Conservation (phyloP, 306 rosid genomes). For the Spatholobus suberectus region DNA sequence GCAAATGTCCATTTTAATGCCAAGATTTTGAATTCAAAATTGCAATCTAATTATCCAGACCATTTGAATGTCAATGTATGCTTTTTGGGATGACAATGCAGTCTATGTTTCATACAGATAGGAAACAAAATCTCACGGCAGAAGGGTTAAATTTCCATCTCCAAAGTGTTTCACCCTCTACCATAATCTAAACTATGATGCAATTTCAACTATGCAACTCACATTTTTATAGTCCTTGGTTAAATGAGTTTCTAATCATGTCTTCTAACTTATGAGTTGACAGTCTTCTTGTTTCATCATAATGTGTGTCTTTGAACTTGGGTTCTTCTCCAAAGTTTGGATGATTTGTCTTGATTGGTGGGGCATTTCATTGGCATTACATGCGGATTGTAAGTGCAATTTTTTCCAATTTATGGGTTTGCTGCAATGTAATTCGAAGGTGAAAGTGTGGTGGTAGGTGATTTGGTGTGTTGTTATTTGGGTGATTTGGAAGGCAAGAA, state of each 20-base stretch:
- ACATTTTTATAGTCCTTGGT: background rate
- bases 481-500: no score
- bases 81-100: conserved; percentile 10
- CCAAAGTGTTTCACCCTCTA: background rate
- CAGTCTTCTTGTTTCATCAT: background rate
- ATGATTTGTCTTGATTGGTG: no score
- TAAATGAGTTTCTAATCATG: background rate
- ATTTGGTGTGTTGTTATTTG: no score
- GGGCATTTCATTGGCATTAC: no score
- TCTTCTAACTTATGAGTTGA: background rate
- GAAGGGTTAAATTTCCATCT: conserved; percentile 28
- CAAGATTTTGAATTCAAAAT: conserved; percentile 3
- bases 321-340: no score
- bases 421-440: no score
- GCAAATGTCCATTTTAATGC: background rate
- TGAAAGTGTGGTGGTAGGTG: no score
- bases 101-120: background rate
- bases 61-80: background rate
- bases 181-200: background rate
- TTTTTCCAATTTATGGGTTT: no score
- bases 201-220: background rate
- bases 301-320: no score
- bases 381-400: no score
- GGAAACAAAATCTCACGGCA: background rate
- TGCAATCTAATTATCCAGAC: background rate